Percentiles rank a stretch among this genome's conserved stretches.
These are phyloP conservation scores for Pseudocercospora fuligena DNA, from an alignment of 2,329 filamentous ascomycete genomes.

Conservation along the genomic window DNA sequence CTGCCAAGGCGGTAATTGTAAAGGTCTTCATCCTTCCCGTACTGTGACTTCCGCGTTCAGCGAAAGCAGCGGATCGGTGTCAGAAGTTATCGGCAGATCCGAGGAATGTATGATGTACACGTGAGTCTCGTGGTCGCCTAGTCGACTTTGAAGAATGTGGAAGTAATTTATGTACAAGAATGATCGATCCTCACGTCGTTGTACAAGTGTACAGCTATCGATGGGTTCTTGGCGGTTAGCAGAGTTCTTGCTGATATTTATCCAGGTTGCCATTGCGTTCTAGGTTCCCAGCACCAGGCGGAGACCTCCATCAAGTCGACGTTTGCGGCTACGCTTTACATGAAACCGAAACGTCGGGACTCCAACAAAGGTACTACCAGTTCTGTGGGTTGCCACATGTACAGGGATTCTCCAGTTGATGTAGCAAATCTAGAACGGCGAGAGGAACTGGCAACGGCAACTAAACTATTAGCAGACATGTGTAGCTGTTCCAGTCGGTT, in stretches of 20 bases:
- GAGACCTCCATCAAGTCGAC: slow-evolving; percentile 5
- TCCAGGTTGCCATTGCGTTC: slow-evolving; percentile 7
- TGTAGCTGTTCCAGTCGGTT: slow-evolving; percentile 10
- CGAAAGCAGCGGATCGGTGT: slow-evolving; percentile 13
- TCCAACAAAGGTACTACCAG: slow-evolving; percentile 8
- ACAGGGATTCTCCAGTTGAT: slow-evolving; percentile 11
- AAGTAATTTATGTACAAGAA: slow-evolving; percentile 19
- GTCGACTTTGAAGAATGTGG: slow-evolving; percentile 25
- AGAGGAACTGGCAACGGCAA: background rate
- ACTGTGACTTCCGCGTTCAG: slow-evolving; percentile 28
- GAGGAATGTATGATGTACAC: slow-evolving; percentile 20
- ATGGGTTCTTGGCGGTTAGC: slow-evolving; percentile 5
- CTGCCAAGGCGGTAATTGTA: slow-evolving; percentile 28
- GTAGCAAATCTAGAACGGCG: slow-evolving; percentile 9
- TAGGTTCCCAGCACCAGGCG: background rate
- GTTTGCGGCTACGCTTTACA: slow-evolving; percentile 19
- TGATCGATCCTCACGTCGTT: slow-evolving; percentile 1
- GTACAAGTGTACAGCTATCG: background rate
- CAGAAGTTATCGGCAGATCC: slow-evolving; percentile 16
- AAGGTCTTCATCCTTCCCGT: slow-evolving; percentile 32
- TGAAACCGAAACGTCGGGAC: slow-evolving; percentile 12
- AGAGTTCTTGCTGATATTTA: slow-evolving; percentile 12
- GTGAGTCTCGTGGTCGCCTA: slow-evolving; percentile 5
- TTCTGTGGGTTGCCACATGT: slow-evolving; percentile 11
- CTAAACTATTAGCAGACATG: slow-evolving; percentile 9